A percentile compares a stretch with the other conserved stretches of the same genome.
Evolutionary conservation across 306 rosid genomes (phyloP).

Genomic region (Malus orientalis): DNA sequence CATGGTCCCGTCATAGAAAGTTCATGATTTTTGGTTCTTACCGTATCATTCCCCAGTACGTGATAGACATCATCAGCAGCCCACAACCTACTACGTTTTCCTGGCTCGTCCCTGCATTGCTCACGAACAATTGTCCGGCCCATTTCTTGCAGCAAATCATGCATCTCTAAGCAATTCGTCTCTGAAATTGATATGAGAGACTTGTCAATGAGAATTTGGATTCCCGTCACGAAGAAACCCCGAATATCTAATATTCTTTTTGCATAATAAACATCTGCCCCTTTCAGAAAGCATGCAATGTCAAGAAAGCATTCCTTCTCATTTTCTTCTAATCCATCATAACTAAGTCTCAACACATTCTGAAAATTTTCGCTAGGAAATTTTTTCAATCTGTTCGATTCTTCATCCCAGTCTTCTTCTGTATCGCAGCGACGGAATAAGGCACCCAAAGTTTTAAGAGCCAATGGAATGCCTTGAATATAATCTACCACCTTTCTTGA

Average conservation of each 20-base stretch:
- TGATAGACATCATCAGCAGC: too few species aligned
- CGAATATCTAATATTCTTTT: background rate
- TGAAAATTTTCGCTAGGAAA: background rate
- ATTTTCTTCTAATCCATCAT: background rate
- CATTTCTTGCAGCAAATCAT: conserved; percentile 21
- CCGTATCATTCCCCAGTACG: too few species aligned
- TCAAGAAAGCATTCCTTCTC: conserved; percentile 24
- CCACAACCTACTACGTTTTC: background rate
- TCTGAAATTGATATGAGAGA: conserved; percentile 21
- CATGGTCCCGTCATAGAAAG: too few species aligned
- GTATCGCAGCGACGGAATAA: background rate
- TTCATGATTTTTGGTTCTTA: background rate
- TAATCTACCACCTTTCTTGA: background rate
- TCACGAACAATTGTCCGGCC: conserved; percentile 19
- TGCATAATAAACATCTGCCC: conserved; percentile 4
- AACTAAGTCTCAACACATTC: background rate
- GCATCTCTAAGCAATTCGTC: background rate
- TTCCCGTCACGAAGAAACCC: conserved; percentile 13
- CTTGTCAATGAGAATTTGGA: conserved; percentile 24
- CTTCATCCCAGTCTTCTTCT: background rate
- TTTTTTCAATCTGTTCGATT: background rate
- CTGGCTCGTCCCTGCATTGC: background rate
- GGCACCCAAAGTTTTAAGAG: background rate
- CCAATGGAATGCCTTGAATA: background rate
- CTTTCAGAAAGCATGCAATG: conserved; percentile 26